Evolutionary conservation across 1,139 yeast genomes (phyloP).

Genomic region (Meyerozyma carpophila): DNA sequence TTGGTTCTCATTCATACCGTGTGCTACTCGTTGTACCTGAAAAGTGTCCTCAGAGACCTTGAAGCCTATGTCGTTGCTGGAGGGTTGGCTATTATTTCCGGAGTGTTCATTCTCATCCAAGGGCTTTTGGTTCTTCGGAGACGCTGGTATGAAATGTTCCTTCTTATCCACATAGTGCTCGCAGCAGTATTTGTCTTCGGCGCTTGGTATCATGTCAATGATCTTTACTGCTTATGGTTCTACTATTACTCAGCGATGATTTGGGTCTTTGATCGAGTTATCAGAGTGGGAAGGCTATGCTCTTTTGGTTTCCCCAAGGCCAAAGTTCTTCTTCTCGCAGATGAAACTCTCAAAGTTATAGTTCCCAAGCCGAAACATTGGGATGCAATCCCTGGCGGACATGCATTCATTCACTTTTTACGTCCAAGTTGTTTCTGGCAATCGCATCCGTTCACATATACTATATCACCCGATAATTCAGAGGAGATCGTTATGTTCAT

Average conservation of each 20-base stretch:
- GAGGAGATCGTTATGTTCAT: conserved; percentile 24
- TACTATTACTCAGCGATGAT: conserved; percentile 16
- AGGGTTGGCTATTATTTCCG: conserved; percentile 2
- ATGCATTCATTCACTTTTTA: conserved; percentile 28
- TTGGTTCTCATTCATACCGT: conserved; percentile 35
- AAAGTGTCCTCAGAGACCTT: conserved; percentile 19
- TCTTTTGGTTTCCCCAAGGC: conserved; percentile 26
- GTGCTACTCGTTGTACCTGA: conserved; percentile 21
- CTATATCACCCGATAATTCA: conserved; percentile 18
- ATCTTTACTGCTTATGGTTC: conserved; percentile 12
- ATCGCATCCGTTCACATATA: conserved; percentile 49
- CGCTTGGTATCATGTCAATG: conserved; percentile 35
- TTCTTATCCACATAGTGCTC: conserved; percentile 34
- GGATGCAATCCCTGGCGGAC: conserved; percentile 31
- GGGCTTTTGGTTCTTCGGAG: conserved; percentile 29
- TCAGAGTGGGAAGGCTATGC: conserved; percentile 17
- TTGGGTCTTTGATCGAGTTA: conserved; percentile 26
- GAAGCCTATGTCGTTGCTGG: conserved; percentile 3
- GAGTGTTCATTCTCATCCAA: conserved; percentile 4
- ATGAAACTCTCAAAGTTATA: conserved; percentile 20
- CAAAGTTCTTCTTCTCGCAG: conserved; percentile 18
- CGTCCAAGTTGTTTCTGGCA: conserved; percentile 47
- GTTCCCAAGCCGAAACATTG: conserved; percentile 26
- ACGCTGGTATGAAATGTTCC: conserved; percentile 41
- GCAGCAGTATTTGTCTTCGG: conserved; percentile 40